Evolutionary conservation across 805 yeast genomes (phyloP), one percentile per base, ranked within the genome.

Genomic region (Kodamaea kakaduensis): DNA sequence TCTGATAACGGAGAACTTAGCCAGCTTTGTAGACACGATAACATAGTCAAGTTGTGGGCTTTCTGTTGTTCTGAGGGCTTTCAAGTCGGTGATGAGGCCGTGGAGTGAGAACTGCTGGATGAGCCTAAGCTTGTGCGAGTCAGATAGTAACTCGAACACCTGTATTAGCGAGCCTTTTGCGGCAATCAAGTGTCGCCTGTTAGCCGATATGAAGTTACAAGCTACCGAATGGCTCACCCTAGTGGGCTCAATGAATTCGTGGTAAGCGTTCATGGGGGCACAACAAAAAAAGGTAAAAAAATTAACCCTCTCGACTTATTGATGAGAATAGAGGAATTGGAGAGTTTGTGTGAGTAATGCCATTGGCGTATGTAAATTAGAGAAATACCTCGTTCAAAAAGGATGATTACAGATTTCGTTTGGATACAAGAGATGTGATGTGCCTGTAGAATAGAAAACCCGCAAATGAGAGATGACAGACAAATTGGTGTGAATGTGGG

Each of bases 161-260:
- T 83, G 86, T 12, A 89, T 67, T 3, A 84, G 50, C 6, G 84
- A 76, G 10, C 89, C 83, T 42, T 79, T 80, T 2, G 81, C 87
- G 3, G 84, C 74, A 10, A 86, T 61, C 48, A 89, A 62, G 45
- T 82, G 83, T 44, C 66, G 68, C 21, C 50, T 54, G 1, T 57
- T 52, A 1, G 72, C 50, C 3, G 64, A 59, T 2, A 76, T 67
- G 46, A 77, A 73, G 42, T 73, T 56, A 31, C 81, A 75, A 6
- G 75, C 63, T 16, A 78, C 44, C 30, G 82, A 69, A 42, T 75
- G 76, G n/a, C 81, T 57, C 24, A 84, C 85, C 45, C 78, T 74
- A 2, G 94, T 68, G 2, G 96, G 94, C 46, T 77, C 83, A 31
- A 84, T 69, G 46, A 87, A 69, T 54, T 84, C 87, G 45, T 81